Percentiles rank a stretch among this genome's conserved stretches.
phyloP scores from a whole-genome alignment of 2,329 filamentous ascomycete species.

The Cladosporium sp. region DNA sequence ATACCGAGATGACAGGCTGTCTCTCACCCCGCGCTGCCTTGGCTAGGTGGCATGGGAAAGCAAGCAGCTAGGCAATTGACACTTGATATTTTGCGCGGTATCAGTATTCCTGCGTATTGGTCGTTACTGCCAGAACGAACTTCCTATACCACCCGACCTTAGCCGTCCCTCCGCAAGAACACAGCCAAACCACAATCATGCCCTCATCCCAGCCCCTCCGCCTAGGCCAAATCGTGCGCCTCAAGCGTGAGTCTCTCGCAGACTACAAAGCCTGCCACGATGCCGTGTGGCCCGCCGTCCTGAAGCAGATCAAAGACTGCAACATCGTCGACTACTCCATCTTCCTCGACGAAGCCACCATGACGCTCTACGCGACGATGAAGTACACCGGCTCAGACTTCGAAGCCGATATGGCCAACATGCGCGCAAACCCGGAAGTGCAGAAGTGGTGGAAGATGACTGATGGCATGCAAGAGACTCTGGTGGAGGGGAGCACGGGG shows the following conservation, averaged over 20 bases:
- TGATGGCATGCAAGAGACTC: conserved; percentile 66
- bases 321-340: conserved; percentile 76
- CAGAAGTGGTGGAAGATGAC: conserved; percentile 81
- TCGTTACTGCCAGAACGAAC: neutral
- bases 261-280: conserved; percentile 75
- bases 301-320: conserved; percentile 72
- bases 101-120: neutral
- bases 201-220: conserved; percentile 43
- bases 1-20: neutral
- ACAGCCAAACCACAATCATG: neutral
- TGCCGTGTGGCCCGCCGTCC: conserved; percentile 74
- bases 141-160: neutral
- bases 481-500: conserved; percentile 60
- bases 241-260: conserved; percentile 65
- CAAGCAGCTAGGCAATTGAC: neutral
- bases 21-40: neutral
- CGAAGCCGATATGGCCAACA: conserved; percentile 72
- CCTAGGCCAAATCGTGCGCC: conserved; percentile 70
- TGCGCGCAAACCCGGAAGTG: conserved; percentile 71
- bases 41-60: neutral
- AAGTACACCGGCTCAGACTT: conserved; percentile 77
- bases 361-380: conserved; percentile 72
- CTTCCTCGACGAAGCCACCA: conserved; percentile 63
- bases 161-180: neutral
- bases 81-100: neutral